Evolutionary conservation across 108 stramenopile genomes (phyloP).

Genomic region (Nitzschia inconspicua): DNA sequence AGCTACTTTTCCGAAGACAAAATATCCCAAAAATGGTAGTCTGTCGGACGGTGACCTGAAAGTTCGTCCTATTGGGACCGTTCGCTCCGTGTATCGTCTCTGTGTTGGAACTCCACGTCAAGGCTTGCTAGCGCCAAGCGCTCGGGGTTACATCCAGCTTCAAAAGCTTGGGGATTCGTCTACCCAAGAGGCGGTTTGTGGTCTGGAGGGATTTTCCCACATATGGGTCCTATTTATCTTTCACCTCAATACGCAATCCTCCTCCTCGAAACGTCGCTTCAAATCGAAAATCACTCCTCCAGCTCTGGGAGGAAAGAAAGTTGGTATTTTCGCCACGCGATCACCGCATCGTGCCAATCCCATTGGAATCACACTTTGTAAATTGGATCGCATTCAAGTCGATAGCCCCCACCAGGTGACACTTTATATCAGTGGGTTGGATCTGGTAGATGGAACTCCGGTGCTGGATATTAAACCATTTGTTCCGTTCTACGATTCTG

Average conservation of each 20-base stretch:
- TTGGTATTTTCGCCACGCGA: slow-evolving; percentile 95
- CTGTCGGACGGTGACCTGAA: too few species aligned
- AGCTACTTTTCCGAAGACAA: too few species aligned
- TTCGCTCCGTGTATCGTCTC: slow-evolving; percentile 74
- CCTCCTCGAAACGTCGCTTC: slow-evolving; percentile 10
- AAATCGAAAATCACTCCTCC: slow-evolving; percentile 86
- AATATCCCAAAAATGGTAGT: too few species aligned
- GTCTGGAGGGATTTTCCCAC: slow-evolving; percentile 83
- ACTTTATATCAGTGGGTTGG: slow-evolving; percentile 77
- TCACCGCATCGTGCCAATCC: slow-evolving; percentile 96
- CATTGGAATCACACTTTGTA: slow-evolving; percentile 89
- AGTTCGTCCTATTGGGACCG: slow-evolving; percentile 62
- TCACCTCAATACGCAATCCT: slow-evolving; percentile 91
- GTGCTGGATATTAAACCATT: slow-evolving; percentile 92
- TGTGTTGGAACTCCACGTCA: slow-evolving; percentile 93
- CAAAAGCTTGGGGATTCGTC: slow-evolving; percentile 42
- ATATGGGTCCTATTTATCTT: slow-evolving; percentile 96
- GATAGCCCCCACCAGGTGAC: slow-evolving; percentile 15
- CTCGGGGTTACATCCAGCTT: slow-evolving; percentile 67
- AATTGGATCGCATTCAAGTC: slow-evolving; percentile 59
- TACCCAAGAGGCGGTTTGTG: slow-evolving; percentile 31
- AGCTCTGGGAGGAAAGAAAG: slow-evolving; percentile 81
- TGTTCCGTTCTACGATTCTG: slow-evolving; percentile 84
- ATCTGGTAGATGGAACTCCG: slow-evolving; percentile 94
- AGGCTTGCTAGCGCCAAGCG: slow-evolving; percentile 75